Evolutionary conservation across 805 yeast genomes (phyloP).

Genomic region (Lachancea nothofagi): DNA sequence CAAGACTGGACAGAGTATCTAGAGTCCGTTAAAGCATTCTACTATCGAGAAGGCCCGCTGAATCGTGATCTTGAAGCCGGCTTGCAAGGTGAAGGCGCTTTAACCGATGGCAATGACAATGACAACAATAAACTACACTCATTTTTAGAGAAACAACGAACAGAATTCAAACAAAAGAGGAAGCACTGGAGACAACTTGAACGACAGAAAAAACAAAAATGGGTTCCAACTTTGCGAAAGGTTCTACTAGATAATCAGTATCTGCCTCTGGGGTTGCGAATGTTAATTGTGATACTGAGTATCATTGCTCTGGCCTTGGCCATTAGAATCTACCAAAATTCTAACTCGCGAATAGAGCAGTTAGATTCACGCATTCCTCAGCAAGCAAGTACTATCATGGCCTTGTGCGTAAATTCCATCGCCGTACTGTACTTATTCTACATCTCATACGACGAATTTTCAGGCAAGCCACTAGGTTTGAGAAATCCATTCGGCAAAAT

Average conservation of each 20-base stretch:
- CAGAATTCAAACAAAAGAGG: slow-evolving; percentile 25
- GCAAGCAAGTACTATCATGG: slow-evolving; percentile 90
- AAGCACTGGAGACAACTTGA: slow-evolving; percentile 30
- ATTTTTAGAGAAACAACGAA: slow-evolving; percentile 9
- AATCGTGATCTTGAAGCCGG: slow-evolving; percentile 7
- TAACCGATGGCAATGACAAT: slow-evolving; percentile 8
- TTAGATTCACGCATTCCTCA: slow-evolving; percentile 42
- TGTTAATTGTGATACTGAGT: slow-evolving; percentile 53
- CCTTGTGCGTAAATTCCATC: slow-evolving; percentile 73
- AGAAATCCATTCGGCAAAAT: slow-evolving; percentile 81
- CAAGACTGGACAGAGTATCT: slow-evolving; percentile 29
- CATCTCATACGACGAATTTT: slow-evolving; percentile 85
- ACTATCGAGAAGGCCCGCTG: slow-evolving; percentile 14
- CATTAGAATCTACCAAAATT: slow-evolving; percentile 44
- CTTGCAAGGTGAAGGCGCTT: slow-evolving; percentile 8
- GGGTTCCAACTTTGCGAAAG: slow-evolving; percentile 56
- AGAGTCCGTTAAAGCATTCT: slow-evolving; percentile 25
- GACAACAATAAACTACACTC: slow-evolving; percentile 11
- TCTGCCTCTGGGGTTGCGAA: slow-evolving; percentile 70
- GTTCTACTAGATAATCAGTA: slow-evolving; percentile 70
- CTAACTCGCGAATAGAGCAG: slow-evolving; percentile 21
- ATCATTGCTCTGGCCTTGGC: slow-evolving; percentile 71
- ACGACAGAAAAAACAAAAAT: slow-evolving; percentile 53
- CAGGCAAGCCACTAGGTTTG: slow-evolving; percentile 86
- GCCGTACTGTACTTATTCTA: slow-evolving; percentile 74